Base-by-base conservation (phyloP, 1,284 basidiomycete species). In the Vanrija sp. region DNA sequence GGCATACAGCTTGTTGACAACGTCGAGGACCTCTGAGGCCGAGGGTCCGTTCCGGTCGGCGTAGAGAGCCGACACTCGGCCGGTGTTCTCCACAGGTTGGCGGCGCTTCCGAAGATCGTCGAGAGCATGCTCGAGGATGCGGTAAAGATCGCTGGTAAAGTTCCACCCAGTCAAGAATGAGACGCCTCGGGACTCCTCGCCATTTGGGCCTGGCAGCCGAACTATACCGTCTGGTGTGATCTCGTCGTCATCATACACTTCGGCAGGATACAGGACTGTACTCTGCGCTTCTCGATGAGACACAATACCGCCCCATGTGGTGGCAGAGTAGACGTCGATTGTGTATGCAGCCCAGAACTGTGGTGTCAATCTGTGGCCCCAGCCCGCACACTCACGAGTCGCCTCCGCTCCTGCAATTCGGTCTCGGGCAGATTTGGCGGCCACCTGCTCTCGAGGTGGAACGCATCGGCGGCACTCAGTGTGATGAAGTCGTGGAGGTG, bases 261-360 rank as follows among this genome's bases (percentile, higher is more conserved):
- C 70, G 12, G 70, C 61, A 0, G 74, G 74, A 53, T 76, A 76
- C 14, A 66, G 60, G 5, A 76, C 73, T 21, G 65, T 71, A 21
- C 61, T 60, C 57, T 75, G 70, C 4, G 65, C 58, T 60, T 73
- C 74, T 7, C 74, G 66, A 54, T 73, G 71, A 5, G 66, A 65
- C 2, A 69, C 62, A 5, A 71, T 63, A 2, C 67, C 65, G 8
- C 72, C 71, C 63, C 67, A 76, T 0, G 71, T 73, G 8, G 69
- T 65, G 0, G 74, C 63, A 2, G 64, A 40, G 54, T 75, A 76
- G 12, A 76, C 63, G 55, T 74, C 72, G 14, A 68, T 52, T 16
- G 71, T 68, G 60, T 76, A 76, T 1, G 62, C 65, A 7, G 65
- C 62, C 74, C 74, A 76, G 54, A 71, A 76, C 73, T 75, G 54